Base-by-base conservation (phyloP, 1,284 basidiomycete species). In the Volvariella volvacea region DNA sequence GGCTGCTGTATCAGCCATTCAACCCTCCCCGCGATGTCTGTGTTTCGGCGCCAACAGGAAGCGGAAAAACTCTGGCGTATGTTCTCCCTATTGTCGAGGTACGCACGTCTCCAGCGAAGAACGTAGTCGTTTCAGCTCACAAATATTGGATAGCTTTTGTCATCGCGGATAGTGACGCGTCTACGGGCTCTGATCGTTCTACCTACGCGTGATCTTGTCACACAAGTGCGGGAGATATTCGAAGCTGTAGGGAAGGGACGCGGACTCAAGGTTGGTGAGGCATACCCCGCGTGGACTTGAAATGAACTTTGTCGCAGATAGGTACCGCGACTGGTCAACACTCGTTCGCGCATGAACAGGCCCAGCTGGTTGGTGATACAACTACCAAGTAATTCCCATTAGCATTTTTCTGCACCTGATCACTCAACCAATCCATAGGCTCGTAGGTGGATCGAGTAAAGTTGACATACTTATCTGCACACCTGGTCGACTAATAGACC, bases 1-100 rank as follows among this genome's bases (percentile, higher is more conserved):
- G 66, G 39, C 63, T 72, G 0, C 67, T 96, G 2, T 92, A 92
- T 56, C 72, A 78, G 12, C 84, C 88, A 0, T 84, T 80, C 53
- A 62, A 78, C 43, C 74, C 78, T 20, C 84, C 85, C 19, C 74
- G 76, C 33, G 96, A 99, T 62, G 74, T 94, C 7, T 95, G 94
- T 55, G 89, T 96, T n/a, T 96, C 92, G 3, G 96, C 96, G 1
- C 96, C 96, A 0, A 99, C 95, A 0, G 95, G 95, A 22, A 94
- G 91, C 53, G 95, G 95, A 0, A 99, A 99, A 68, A 99, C 95
- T 0, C 73, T 99, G 16, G 90, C 92, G 10, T 99, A 99, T 64
- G 86, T 87, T 3, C 68, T 98, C 15, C 95, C 95, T 1, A 89
- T 98, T 43, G 73, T 97, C 21, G 91, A 98, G 73, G 89, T 86